A percentile compares a stretch with the other conserved stretches of the same genome.
These are phyloP conservation scores for Penicillium sp. DNA, from an alignment of 2,329 filamentous ascomycete species.

Conservation along the genomic window DNA sequence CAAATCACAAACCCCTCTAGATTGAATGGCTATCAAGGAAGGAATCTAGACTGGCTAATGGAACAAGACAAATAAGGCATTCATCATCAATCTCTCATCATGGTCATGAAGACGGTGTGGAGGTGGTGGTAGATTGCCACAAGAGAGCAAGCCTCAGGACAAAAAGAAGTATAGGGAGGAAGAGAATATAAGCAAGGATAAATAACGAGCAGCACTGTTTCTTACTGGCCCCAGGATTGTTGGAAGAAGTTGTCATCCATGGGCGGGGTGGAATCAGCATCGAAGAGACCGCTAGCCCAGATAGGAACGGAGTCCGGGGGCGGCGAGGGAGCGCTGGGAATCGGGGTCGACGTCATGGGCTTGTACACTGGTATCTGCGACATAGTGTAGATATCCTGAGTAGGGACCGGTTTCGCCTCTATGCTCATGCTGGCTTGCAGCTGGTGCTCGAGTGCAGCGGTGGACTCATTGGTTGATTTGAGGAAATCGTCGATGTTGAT, in stretches of 20 bases:
- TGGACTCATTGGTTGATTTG: constrained; percentile 42
- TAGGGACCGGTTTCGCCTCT: constrained; percentile 33
- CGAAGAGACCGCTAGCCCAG: constrained; percentile 35
- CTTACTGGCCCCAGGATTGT: constrained; percentile 32
- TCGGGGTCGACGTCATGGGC: constrained; percentile 16
- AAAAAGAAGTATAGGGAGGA: constrained; percentile 11
- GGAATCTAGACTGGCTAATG: constrained; percentile 37
- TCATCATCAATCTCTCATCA: constrained; percentile 49
- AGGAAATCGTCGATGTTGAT: constrained; percentile 47
- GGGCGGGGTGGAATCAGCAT: constrained; percentile 27
- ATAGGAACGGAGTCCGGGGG: constrained; percentile 28
- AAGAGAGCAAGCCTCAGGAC: constrained; percentile 23
- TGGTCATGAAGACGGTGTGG: constrained; percentile 44
- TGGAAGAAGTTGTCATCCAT: constrained; percentile 35
- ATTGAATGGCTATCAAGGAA: constrained; percentile 34
- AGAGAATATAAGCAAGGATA: constrained; percentile 12
- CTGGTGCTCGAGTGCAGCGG: constrained; percentile 41
- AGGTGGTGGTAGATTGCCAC: constrained; percentile 40
- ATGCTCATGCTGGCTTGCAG: constrained; percentile 39
- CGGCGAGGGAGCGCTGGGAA: constrained; percentile 24
- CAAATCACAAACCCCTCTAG: constrained; percentile 26
- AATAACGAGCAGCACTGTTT: not conserved
- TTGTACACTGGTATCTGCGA: constrained; percentile 26
- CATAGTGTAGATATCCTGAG: constrained; percentile 32
- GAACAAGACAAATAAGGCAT: constrained; percentile 34